A percentile compares a stretch with the other conserved stretches of the same genome.
Conservation (phyloP, 192 early-diverging fungal genomes). For the Cetraspora pellucida region DNA sequence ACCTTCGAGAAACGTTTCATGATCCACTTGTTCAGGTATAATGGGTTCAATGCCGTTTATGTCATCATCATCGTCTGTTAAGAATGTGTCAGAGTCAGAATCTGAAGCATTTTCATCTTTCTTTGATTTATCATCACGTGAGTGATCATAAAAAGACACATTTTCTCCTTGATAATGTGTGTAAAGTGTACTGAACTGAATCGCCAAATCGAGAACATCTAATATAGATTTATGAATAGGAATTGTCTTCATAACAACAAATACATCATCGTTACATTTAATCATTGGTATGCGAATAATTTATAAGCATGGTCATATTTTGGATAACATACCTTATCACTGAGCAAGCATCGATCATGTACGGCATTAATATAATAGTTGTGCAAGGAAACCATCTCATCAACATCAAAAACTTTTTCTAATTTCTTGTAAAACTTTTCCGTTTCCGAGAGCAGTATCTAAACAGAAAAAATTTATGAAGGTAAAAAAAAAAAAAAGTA, state of each 20-base stretch:
- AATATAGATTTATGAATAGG: slow-evolving; percentile 25
- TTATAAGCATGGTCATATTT: neutral
- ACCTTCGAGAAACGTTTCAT: slow-evolving; percentile 20
- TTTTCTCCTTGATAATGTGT: slow-evolving; percentile 19
- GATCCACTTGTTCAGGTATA: slow-evolving; percentile 12
- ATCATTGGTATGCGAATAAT: neutral
- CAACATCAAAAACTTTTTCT: slow-evolving; percentile 35
- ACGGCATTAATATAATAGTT: slow-evolving; percentile 37
- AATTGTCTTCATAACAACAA: slow-evolving; percentile 1
- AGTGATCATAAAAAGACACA: slow-evolving; percentile 25
- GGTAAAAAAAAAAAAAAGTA: neutral
- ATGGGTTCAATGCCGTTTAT: neutral
- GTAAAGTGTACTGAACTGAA: slow-evolving; percentile 31
- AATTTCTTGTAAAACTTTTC: slow-evolving; percentile 35
- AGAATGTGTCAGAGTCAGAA: slow-evolving; percentile 16
- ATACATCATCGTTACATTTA: neutral
- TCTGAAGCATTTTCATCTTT: neutral
- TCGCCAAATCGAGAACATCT: slow-evolving; percentile 13
- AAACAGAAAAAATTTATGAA: slow-evolving; percentile 30
- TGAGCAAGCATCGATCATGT: slow-evolving; percentile 44
- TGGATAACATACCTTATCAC: slow-evolving; percentile 36
- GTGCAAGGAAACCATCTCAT: slow-evolving; percentile 45
- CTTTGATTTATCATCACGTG: neutral
- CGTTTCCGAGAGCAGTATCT: slow-evolving; percentile 49
- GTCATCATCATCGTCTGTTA: slow-evolving; percentile 12